phyloP scores from a whole-genome alignment of 176 grass and related monocot genomes.

The Alloteropsis semialata region DNA sequence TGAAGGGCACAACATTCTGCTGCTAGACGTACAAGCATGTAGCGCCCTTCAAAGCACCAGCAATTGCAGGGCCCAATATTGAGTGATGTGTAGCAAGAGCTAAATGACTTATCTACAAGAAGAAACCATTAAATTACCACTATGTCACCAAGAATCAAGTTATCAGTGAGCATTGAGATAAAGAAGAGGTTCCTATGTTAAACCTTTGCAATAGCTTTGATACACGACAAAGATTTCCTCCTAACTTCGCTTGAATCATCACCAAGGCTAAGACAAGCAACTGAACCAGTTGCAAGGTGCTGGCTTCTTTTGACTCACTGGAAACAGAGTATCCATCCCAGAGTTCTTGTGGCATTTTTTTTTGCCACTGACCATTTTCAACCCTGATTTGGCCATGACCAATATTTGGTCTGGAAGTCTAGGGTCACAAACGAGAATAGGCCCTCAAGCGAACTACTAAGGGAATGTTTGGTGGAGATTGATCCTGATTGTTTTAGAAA shows the following conservation, averaged over 20 bases:
- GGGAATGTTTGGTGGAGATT: too few relatives aligned
- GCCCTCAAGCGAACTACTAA: too few relatives aligned
- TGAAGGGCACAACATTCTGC: slow-evolving; percentile 82
- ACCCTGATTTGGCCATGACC: too few relatives aligned
- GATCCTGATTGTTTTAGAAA: too few relatives aligned
- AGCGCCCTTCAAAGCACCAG: slow-evolving; percentile 68
- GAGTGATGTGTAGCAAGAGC: slow-evolving; percentile 52
- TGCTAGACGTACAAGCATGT: slow-evolving; percentile 80
- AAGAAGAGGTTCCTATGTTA: slow-evolving; percentile 3
- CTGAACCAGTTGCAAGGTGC: slow-evolving; percentile 54
- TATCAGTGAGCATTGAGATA: neutral
- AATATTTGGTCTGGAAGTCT: too few relatives aligned
- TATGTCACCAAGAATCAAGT: slow-evolving; percentile 6
- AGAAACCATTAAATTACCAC: slow-evolving; percentile 16
- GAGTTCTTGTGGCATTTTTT: slow-evolving; percentile 67
- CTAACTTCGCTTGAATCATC: slow-evolving; percentile 94
- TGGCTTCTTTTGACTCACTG: slow-evolving; percentile 50
- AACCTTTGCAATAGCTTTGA: slow-evolving; percentile 94
- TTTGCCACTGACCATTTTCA: too few relatives aligned
- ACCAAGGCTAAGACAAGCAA: slow-evolving; percentile 74
- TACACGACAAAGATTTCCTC: slow-evolving; percentile 78
- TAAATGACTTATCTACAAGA: slow-evolving; percentile 66
- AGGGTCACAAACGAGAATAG: too few relatives aligned
- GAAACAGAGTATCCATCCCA: slow-evolving; percentile 68
- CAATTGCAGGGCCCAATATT: slow-evolving; percentile 69